Percentiles rank a stretch among this genome's conserved stretches.
Conservation (phyloP, 2,329 filamentous ascomycete genomes). For the Ophiostoma novo-ulmi region DNA sequence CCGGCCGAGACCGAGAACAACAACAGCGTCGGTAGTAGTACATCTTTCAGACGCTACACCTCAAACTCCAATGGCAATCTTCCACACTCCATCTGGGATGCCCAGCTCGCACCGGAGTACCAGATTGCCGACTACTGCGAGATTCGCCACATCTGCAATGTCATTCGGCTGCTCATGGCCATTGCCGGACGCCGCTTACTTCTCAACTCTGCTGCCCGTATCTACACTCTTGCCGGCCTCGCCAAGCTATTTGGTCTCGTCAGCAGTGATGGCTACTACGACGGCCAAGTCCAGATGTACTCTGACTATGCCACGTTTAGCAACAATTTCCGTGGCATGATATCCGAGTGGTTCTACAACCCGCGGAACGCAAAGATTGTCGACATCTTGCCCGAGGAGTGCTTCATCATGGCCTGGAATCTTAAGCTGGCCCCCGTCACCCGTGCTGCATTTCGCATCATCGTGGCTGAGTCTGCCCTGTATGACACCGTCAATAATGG, state of each 20-base stretch:
- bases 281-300: neutral
- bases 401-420: conserved; percentile 51
- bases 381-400: conserved; percentile 58
- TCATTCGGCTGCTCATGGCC: conserved; percentile 57
- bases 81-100: conserved; percentile 21
- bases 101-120: conserved; percentile 30
- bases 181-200: conserved; percentile 45
- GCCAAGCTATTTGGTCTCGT: conserved; percentile 54
- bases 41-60: too few relatives aligned
- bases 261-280: conserved; percentile 13
- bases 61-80: too few relatives aligned
- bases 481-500: conserved; percentile 33
- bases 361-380: conserved; percentile 54
- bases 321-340: neutral
- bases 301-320: neutral
- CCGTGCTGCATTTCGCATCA: conserved; percentile 50
- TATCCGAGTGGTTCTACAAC: conserved; percentile 34
- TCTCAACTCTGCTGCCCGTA: conserved; percentile 59
- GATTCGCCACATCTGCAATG: conserved; percentile 56
- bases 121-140: conserved; percentile 58
- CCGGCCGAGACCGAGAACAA: too few relatives aligned
- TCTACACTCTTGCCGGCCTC: conserved; percentile 62
- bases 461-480: conserved; percentile 60
- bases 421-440: conserved; percentile 43
- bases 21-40: too few relatives aligned